Base-by-base conservation (phyloP, 2,329 filamentous ascomycete genomes). In the Trichoderma lentiforme region DNA sequence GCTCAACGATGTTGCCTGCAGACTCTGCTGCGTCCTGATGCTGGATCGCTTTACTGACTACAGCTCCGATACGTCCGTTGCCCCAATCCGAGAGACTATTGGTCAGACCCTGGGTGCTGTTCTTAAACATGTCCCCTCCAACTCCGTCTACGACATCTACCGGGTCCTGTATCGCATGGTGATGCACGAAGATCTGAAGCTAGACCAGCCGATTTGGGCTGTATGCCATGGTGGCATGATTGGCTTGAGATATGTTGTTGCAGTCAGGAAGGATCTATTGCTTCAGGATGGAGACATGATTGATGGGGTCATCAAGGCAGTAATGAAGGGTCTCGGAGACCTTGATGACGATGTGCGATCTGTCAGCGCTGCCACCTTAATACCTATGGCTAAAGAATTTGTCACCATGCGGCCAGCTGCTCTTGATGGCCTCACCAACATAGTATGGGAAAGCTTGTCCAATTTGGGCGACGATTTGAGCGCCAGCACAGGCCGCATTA, bases 161-260 rank as follows among this genome's bases (percentile, higher is more conserved):
- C 88, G 86, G 60, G 92, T 97, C 57, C 86, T 99, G 5, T 92
- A 96, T 77, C 89, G 92, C 47, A 92, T 99, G 84, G 94, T 98
- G 47, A 96, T 97, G 90, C 94, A 98, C 79, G 90, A 91, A 56
- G 93, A 97, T 75, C 84, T 96, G 26, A 88, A 90, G 47, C 84
- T 95, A 28, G 90, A 91, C 28, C 89, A 88, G 36, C 90, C 92
- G 15, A 87, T 94, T 34, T 99, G 96, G 96, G 94, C 97, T 73
- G 93, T 98, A 47, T 97, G 95, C 77, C 97, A 99, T 80, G 96
- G 96, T 75, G 96, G 96, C 74, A 99, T 99, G 96, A 95, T 98
- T 61, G 96, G 96, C 8, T 84, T 99, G 78, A 89, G 95, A 77
- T 99, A 99, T 78, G 89, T 99, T 61, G 96, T 99, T 34, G 96